Percentiles rank a stretch among this genome's conserved stretches.
phyloP scores from a whole-genome alignment of 2,329 filamentous ascomycete genomes.

The Colletotrichum musicola region DNA sequence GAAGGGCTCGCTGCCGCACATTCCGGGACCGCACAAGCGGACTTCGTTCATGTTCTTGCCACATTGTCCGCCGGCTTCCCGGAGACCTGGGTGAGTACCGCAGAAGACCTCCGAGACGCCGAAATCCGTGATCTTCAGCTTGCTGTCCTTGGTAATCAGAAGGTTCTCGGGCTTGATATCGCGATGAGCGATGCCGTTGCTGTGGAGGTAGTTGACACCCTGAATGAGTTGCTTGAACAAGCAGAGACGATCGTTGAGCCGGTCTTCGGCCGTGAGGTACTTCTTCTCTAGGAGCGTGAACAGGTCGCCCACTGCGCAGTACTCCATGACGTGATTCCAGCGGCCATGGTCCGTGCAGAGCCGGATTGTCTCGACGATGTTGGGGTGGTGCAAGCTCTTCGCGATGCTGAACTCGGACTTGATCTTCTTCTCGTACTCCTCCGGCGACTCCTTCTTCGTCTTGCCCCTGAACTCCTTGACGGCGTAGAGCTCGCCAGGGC shows the following conservation, averaged over 20 bases:
- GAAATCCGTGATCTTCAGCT: conserved; percentile 93
- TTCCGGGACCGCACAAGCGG: conserved; percentile 80
- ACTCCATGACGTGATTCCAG: conserved; percentile 96
- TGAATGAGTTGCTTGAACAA: conserved; percentile 91
- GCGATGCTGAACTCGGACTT: conserved; percentile 92
- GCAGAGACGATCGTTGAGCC: conserved; percentile 78
- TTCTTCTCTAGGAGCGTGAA: conserved; percentile 80
- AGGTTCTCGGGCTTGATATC: conserved; percentile 94
- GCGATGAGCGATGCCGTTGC: conserved; percentile 87
- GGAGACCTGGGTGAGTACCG: conserved; percentile 83
- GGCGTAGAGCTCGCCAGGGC: conserved; percentile 76
- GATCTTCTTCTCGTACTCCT: conserved; percentile 88
- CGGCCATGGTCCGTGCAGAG: conserved; percentile 80
- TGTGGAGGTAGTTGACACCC: conserved; percentile 85
- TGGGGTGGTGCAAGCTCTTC: conserved; percentile 86
- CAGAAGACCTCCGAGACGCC: conserved; percentile 89
- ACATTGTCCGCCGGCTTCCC: conserved; percentile 79
- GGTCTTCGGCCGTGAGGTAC: conserved; percentile 74
- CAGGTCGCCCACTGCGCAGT: conserved; percentile 85
- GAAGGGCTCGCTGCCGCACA: conserved; percentile 88
- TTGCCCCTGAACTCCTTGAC: conserved; percentile 90
- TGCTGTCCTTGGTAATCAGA: conserved; percentile 81
- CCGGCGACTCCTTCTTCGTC: conserved; percentile 74
- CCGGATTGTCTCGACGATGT: conserved; percentile 84
- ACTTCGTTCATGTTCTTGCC: conserved; percentile 77